phyloP scores from a whole-genome alignment of 805 yeast genomes.

The Limtongozyma cylindracea region DNA sequence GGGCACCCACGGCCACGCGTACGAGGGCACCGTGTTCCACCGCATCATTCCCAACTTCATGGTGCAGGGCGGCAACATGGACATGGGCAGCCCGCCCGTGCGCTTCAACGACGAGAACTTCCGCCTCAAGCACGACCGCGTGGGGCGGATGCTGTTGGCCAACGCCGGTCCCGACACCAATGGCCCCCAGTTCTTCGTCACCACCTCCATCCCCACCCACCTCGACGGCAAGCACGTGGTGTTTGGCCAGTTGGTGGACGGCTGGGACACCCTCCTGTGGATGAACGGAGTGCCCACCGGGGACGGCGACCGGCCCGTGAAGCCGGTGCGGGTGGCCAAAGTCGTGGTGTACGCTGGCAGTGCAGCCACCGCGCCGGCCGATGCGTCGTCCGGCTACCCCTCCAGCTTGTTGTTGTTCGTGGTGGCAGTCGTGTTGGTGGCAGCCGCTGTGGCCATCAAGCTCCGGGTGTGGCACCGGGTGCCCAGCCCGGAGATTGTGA shows the following conservation, averaged over 20 bases:
- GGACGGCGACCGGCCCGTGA: slow-evolving; percentile 1
- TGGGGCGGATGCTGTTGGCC: slow-evolving; percentile 13
- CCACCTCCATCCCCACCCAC: slow-evolving; percentile 4
- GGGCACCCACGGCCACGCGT: slow-evolving; percentile 7
- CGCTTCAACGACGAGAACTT: slow-evolving; percentile 7
- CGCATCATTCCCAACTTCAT: slow-evolving; percentile 11
- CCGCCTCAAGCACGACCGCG: slow-evolving; percentile 7
- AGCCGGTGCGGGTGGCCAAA: slow-evolving; percentile 1
- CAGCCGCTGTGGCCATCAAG: too few relatives aligned
- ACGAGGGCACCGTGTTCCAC: slow-evolving; percentile 7
- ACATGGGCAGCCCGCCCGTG: slow-evolving; percentile 2
- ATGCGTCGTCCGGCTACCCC: too few relatives aligned
- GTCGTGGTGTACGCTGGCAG: neutral
- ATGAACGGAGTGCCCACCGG: slow-evolving; percentile 3
- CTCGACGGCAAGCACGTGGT: slow-evolving; percentile 23
- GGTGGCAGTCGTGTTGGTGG: too few relatives aligned
- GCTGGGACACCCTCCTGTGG: slow-evolving; percentile 8
- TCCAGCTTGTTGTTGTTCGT: too few relatives aligned
- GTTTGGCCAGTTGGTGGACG: slow-evolving; percentile 20
- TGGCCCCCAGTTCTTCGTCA: slow-evolving; percentile 20
- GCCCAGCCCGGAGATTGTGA: too few relatives aligned
- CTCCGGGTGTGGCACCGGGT: too few relatives aligned
- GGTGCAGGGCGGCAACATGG: slow-evolving; percentile 14
- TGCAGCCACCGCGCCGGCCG: too few relatives aligned
- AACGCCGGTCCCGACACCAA: slow-evolving; percentile 18